phyloP scores from a whole-genome alignment of 139 green algal species.

The Chlorokybus atmophyticus region DNA sequence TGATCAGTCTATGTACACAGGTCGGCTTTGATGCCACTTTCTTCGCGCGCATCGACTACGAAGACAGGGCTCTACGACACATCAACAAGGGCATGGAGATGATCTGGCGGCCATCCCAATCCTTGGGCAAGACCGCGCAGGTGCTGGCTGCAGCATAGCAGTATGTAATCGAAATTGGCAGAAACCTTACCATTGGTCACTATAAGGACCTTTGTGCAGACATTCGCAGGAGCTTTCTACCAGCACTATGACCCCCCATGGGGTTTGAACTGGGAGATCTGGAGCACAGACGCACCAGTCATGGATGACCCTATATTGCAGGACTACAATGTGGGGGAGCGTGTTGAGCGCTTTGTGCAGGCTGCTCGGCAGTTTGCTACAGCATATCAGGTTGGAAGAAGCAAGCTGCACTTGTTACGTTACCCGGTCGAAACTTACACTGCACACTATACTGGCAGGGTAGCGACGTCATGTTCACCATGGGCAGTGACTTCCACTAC shows the following conservation, averaged over 20 bases:
- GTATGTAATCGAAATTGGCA: no score
- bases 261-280: conserved; percentile 53
- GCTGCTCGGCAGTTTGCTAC: no score
- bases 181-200: no score
- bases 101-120: conserved; percentile 50
- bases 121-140: conserved; percentile 36
- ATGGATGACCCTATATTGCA: conserved; percentile 50
- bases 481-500: conserved; percentile 73
- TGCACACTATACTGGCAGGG: no score
- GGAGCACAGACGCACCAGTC: conserved; percentile 34
- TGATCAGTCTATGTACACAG: no score
- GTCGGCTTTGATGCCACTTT: conserved; percentile 67
- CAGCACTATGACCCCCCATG: conserved; percentile 59
- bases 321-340: conserved; percentile 61
- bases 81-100: conserved; percentile 42
- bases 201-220: conserved; percentile 9
- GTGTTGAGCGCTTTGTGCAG: conserved; percentile 60
- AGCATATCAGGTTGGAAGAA: no score
- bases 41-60: conserved; percentile 70
- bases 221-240: conserved; percentile 19
- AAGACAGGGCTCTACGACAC: conserved; percentile 38
- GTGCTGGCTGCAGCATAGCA: conserved; percentile 23
- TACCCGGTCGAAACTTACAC: no score
- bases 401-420: no score
- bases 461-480: conserved; percentile 66